Percentiles rank a stretch among this genome's conserved stretches.
phyloP scores from a whole-genome alignment of 2,329 filamentous ascomycete species.

The Aspergillus sp. region DNA sequence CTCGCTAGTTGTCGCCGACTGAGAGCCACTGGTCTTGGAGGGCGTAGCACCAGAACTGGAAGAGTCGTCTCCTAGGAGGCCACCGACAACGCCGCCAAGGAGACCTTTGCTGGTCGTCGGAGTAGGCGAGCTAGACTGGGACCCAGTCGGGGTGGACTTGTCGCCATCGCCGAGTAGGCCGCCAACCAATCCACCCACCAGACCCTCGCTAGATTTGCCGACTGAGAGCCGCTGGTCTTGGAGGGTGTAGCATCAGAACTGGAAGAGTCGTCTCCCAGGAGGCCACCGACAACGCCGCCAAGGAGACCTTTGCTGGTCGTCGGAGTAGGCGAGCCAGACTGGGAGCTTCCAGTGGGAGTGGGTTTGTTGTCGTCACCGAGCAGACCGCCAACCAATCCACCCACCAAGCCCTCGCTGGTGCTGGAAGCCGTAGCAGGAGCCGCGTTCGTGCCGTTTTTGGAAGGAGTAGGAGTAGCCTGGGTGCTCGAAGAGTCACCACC shows the following conservation, averaged over 20 bases:
- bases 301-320: neutral
- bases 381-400: too few species aligned
- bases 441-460: too few species aligned
- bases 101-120: neutral
- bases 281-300: neutral
- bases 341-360: neutral
- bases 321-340: neutral
- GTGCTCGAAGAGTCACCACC: neutral
- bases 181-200: too few species aligned
- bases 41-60: neutral
- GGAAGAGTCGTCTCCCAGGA: neutral
- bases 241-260: too few species aligned
- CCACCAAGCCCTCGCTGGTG: too few species aligned
- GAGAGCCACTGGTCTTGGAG: neutral
- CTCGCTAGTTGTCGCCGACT: too few species aligned
- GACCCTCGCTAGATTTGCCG: too few species aligned
- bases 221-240: too few species aligned
- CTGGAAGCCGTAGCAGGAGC: neutral
- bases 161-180: too few species aligned
- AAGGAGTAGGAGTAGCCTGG: too few species aligned
- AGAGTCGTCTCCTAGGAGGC: neutral
- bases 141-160: conserved; percentile 1
- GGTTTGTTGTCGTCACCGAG: conserved; percentile 1
- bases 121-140: neutral
- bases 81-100: neutral